phyloP scores from a whole-genome alignment of 441 rosid species.

The Arabidopsis hybrid region DNA sequence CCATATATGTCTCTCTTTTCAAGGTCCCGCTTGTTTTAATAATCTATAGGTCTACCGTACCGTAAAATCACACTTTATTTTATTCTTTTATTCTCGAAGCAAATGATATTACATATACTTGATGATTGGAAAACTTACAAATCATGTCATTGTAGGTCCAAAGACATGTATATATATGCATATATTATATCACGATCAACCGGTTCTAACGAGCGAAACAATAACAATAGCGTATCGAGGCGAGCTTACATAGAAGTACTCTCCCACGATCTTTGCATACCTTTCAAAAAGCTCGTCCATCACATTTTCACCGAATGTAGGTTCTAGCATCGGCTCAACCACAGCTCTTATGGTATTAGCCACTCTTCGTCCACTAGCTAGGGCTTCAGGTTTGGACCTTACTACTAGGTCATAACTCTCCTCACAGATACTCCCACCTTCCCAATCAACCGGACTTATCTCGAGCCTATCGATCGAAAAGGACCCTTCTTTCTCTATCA shows the following conservation, averaged over 20 bases:
- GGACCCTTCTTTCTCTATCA: constrained; percentile 44
- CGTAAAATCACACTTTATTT: constrained; percentile 17
- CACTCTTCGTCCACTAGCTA: constrained; percentile 42
- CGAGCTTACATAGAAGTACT: constrained; percentile 25
- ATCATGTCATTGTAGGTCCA: constrained; percentile 34
- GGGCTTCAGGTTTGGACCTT: constrained; percentile 31
- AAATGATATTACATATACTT: constrained; percentile 23
- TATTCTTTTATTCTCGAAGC: constrained; percentile 16
- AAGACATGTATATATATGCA: constrained; percentile 36
- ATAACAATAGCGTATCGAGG: constrained; percentile 30
- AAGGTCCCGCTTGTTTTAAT: not conserved
- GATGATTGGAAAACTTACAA: constrained; percentile 1
- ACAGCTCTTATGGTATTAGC: constrained; percentile 49
- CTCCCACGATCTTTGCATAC: constrained; percentile 46
- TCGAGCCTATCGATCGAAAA: constrained; percentile 43
- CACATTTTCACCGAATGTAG: constrained; percentile 39
- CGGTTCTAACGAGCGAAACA: constrained; percentile 39
- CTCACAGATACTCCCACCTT: constrained; percentile 36
- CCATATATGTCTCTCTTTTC: constrained; percentile 2
- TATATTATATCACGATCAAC: constrained; percentile 16
- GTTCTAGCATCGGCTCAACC: constrained; percentile 44
- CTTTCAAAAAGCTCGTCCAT: constrained; percentile 46
- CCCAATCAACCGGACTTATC: constrained; percentile 43
- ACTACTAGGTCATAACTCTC: constrained; percentile 35
- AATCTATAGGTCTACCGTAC: not conserved